Conservation (phyloP, 805 yeast genomes). For the Zygoascus flipseniorum region DNA sequence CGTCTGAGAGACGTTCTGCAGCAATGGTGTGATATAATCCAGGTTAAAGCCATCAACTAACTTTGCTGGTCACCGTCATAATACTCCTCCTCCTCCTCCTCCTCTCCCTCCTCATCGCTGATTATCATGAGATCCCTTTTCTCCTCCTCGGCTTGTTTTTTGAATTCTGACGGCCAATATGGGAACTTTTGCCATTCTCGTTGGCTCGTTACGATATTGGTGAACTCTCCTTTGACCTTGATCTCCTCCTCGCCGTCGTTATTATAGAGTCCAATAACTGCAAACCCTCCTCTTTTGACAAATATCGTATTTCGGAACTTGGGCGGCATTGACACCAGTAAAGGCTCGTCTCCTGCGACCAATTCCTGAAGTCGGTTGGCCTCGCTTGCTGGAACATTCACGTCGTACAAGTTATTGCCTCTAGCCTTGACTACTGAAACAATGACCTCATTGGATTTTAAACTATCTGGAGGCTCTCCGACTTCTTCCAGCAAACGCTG, state of each 20-base stretch:
- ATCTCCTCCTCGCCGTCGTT: slow-evolving; percentile 5
- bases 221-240: slow-evolving; percentile 27
- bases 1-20: background rate
- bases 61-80: background rate
- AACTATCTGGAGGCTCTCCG: slow-evolving; percentile 24
- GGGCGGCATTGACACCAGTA: slow-evolving; percentile 28
- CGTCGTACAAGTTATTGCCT: slow-evolving; percentile 28
- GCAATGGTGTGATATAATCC: slow-evolving; percentile 1
- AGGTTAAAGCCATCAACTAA: background rate
- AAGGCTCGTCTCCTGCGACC: background rate
- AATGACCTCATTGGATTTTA: slow-evolving; percentile 23
- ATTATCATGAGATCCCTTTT: slow-evolving; percentile 17
- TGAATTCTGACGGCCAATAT: slow-evolving; percentile 28
- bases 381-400: slow-evolving; percentile 19
- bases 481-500: slow-evolving; percentile 11
- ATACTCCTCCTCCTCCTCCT: slow-evolving; percentile 11
- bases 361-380: slow-evolving; percentile 2
- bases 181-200: slow-evolving; percentile 27
- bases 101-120: slow-evolving; percentile 20
- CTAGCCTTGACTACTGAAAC: slow-evolving; percentile 24
- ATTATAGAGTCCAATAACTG: slow-evolving; percentile 20
- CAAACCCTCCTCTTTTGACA: slow-evolving; percentile 30
- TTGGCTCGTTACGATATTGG: slow-evolving; percentile 26
- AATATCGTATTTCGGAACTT: slow-evolving; percentile 28
- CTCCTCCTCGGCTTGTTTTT: slow-evolving; percentile 4